Conservation (phyloP, 1,284 basidiomycete genomes). For the Apiotrichum domesticum region DNA sequence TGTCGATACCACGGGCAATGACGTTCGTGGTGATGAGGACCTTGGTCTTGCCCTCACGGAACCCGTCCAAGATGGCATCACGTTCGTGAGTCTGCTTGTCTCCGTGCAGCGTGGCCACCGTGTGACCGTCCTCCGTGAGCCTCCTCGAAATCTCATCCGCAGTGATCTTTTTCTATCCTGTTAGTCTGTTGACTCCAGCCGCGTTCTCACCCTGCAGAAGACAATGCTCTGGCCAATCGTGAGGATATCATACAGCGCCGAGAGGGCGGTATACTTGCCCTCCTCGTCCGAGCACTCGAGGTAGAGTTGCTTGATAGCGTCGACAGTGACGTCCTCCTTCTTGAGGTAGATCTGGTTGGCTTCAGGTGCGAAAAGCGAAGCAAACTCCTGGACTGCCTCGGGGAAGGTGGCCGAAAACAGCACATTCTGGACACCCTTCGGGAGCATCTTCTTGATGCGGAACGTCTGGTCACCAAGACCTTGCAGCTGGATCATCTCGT, state of each 20-base stretch:
- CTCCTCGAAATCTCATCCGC: slow-evolving; percentile 87
- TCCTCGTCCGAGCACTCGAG: slow-evolving; percentile 86
- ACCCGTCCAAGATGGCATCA: slow-evolving; percentile 87
- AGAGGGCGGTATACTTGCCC: slow-evolving; percentile 93
- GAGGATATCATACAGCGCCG: slow-evolving; percentile 81
- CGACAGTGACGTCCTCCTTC: slow-evolving; percentile 88
- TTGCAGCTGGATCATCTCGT: slow-evolving; percentile 97
- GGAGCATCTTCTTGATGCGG: slow-evolving; percentile 75
- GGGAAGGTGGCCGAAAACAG: slow-evolving; percentile 99
- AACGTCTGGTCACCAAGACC: slow-evolving; percentile 95
- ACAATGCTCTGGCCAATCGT: slow-evolving; percentile 97
- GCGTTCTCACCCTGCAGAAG: slow-evolving; percentile 69
- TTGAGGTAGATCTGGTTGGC: slow-evolving; percentile 96
- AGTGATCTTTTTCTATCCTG: slow-evolving; percentile 68
- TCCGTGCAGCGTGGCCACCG: slow-evolving; percentile 92
- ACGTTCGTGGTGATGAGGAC: slow-evolving; percentile 99
- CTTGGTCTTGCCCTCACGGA: slow-evolving; percentile 93
- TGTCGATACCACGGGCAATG: slow-evolving; percentile 96
- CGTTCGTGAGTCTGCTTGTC: slow-evolving; percentile 84
- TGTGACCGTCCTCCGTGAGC: slow-evolving; percentile 91
- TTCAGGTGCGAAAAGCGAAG: slow-evolving; percentile 82
- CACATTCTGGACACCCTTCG: slow-evolving; percentile 66
- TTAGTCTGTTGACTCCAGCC: background rate
- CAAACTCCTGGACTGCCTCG: slow-evolving; percentile 83
- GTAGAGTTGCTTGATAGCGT: slow-evolving; percentile 95